These are phyloP conservation scores for Naganishia randhawae DNA, from an alignment of 768 basidiomycete species.

Conservation along the genomic window DNA sequence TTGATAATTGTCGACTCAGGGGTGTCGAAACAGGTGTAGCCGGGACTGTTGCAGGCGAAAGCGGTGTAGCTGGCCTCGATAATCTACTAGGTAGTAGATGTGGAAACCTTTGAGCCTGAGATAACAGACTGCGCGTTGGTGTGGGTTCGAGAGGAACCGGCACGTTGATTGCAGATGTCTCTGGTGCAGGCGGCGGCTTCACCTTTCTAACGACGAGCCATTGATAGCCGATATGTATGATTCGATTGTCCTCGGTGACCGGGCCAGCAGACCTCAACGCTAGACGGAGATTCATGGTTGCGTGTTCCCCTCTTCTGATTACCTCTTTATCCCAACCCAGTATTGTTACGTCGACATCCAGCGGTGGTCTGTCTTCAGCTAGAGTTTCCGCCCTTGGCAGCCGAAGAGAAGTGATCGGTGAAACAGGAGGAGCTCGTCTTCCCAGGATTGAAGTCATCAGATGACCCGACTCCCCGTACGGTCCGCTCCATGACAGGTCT, in stretches of 20 bases:
- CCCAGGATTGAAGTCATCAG: conserved; percentile 85
- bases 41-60: not conserved
- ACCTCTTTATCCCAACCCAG: conserved; percentile 3
- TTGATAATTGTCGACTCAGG: conserved; percentile 9
- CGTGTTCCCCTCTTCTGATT: not conserved
- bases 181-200: not conserved
- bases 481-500: conserved; percentile 82
- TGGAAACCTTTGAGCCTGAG: conserved; percentile 7
- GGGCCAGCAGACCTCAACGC: conserved; percentile 3
- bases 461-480: conserved; percentile 78
- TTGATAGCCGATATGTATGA: conserved; percentile 7
- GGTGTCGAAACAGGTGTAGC: not conserved
- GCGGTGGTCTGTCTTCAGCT: not conserved
- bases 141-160: conserved; percentile 4
- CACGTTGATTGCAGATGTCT: not conserved
- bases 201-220: conserved; percentile 18
- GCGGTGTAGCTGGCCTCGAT: conserved; percentile 4
- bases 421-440: conserved; percentile 61
- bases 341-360: conserved; percentile 16
- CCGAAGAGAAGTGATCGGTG: not conserved
- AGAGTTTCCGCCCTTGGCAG: not conserved
- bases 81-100: conserved; percentile 12
- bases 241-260: not conserved
- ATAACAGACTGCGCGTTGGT: conserved; percentile 8
- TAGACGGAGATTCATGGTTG: conserved; percentile 12